These are phyloP conservation scores for Trichoderma parareesei DNA, from an alignment of 495 filamentous ascomycete genomes.

Conservation along the genomic window DNA sequence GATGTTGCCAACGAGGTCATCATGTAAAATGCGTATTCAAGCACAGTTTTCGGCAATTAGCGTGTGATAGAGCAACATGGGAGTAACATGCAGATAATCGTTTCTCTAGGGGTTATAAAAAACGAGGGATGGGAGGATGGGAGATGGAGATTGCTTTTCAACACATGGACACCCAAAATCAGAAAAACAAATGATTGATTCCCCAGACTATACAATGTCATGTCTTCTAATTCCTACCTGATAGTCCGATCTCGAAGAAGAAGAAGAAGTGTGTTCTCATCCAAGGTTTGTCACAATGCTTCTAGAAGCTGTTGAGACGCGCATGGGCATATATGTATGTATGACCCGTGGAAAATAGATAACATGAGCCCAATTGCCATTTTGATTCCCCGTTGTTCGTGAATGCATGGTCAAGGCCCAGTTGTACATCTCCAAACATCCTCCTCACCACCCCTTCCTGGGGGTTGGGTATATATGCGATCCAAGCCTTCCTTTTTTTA, in stretches of 20 bases:
- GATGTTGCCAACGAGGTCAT: constrained; percentile 94
- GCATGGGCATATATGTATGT: background rate
- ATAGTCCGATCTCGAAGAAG: background rate
- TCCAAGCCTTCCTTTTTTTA: background rate
- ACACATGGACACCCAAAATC: background rate
- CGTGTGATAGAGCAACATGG: background rate
- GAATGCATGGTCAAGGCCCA: too few species aligned
- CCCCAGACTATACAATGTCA: background rate
- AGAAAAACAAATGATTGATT: background rate
- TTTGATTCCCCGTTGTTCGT: too few species aligned
- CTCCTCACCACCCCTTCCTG: too few species aligned
- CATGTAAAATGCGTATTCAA: constrained; percentile 52
- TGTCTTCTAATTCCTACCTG: background rate
- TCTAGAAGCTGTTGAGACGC: background rate
- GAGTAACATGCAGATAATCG: background rate
- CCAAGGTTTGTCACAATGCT: background rate
- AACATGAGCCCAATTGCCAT: too few species aligned
- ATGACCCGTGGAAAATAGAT: too few species aligned
- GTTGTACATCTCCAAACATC: too few species aligned
- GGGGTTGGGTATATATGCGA: background rate
- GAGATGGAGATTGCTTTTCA: too few species aligned
- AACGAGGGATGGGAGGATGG: too few species aligned
- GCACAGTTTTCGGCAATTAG: too few species aligned
- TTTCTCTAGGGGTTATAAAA: too few species aligned
- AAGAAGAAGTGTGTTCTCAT: background rate